phyloP scores from a whole-genome alignment of 257 asterid species.

The Penstemon barbatus region DNA sequence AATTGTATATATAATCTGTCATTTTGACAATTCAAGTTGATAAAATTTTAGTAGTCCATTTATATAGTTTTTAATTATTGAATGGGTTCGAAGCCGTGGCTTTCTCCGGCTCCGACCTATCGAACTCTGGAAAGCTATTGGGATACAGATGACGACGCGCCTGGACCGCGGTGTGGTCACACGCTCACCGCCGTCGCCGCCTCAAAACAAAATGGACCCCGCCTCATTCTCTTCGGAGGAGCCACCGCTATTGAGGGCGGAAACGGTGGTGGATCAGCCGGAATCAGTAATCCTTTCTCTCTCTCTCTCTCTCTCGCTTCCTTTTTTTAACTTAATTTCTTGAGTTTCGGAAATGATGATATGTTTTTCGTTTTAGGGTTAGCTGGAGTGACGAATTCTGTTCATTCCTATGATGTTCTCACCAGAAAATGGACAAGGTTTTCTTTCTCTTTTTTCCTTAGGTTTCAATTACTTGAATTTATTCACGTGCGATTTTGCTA shows the following conservation, averaged over 20 bases:
- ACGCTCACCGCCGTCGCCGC: conserved; percentile 95
- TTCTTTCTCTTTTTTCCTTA: conserved; percentile 6
- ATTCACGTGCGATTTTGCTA: conserved; percentile 5
- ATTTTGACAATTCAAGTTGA: conserved; percentile 13
- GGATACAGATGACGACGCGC: conserved; percentile 93
- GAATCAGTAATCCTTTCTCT: conserved; percentile 59
- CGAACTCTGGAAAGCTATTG: conserved; percentile 67
- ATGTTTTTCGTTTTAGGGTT: conserved; percentile 53
- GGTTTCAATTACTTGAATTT: conserved; percentile 17
- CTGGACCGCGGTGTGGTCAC: conserved; percentile 97
- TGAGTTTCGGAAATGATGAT: conserved; percentile 10
- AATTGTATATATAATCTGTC: background rate
- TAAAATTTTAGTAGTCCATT: background rate
- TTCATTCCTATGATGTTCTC: conserved; percentile 88
- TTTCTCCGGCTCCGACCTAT: conserved; percentile 63
- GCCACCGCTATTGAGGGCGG: conserved; percentile 97
- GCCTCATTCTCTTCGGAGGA: conserved; percentile 94
- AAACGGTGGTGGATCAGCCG: conserved; percentile 80
- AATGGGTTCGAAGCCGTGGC: conserved; percentile 75
- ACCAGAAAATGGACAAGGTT: conserved; percentile 98
- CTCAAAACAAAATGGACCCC: conserved; percentile 82
- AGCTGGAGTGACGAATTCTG: conserved; percentile 87
- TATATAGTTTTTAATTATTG: conserved; percentile 6
- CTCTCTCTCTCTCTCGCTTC: background rate
- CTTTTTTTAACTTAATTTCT: background rate